A percentile compares a stretch with the other conserved stretches of the same genome.
Evolutionary conservation across 2,329 filamentous ascomycete genomes (phyloP).

Genomic region (Xylariaceae sp.): DNA sequence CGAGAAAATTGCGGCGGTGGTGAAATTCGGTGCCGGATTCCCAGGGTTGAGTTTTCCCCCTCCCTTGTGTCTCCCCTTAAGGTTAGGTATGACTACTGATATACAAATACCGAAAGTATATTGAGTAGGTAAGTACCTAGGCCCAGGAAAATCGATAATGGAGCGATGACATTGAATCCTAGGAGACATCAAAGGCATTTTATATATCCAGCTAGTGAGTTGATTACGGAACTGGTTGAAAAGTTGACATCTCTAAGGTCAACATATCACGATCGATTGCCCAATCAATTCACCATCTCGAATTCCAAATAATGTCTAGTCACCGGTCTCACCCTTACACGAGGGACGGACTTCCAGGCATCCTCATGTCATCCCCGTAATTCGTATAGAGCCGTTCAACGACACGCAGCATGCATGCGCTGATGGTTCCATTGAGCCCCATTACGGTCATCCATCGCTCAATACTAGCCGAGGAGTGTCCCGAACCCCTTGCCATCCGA

Average conservation of each 20-base stretch:
- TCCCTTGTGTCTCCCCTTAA: not conserved
- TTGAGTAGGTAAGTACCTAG: not conserved
- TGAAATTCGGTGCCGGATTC: not conserved
- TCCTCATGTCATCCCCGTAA: too few relatives aligned
- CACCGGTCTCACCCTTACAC: not conserved
- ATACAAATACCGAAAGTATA: not conserved
- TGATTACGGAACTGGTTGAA: not conserved
- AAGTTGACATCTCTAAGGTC: not conserved
- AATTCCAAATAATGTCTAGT: constrained; percentile 14
- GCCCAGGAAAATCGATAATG: not conserved
- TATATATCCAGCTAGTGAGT: not conserved
- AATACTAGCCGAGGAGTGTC: too few relatives aligned
- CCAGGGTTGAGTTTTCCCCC: not conserved
- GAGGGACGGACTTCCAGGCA: too few relatives aligned
- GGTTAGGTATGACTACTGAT: not conserved
- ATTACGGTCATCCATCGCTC: too few relatives aligned
- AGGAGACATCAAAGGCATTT: not conserved
- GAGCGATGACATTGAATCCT: not conserved
- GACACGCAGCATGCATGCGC: too few relatives aligned
- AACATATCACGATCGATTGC: not conserved
- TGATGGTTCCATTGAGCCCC: too few relatives aligned
- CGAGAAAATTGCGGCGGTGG: not conserved
- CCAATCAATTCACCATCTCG: constrained; percentile 8
- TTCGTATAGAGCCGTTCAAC: too few relatives aligned
- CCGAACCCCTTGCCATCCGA: too few relatives aligned